Evolutionary conservation across 2,329 filamentous ascomycete species (phyloP), one percentile per base, ranked within the genome.

Genomic region (Aurifilum marmelostoma): DNA sequence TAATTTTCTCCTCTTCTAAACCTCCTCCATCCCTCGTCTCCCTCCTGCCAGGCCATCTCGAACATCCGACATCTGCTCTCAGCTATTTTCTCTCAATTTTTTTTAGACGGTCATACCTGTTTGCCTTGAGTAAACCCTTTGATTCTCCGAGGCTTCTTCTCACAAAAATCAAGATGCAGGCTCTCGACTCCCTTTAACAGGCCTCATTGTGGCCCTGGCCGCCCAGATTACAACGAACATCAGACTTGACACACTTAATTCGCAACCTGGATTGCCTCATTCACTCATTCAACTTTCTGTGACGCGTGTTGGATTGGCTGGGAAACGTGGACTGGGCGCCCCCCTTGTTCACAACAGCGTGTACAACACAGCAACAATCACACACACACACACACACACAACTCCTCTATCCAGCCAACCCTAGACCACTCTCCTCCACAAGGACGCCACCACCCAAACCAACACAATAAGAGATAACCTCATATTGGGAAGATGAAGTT

Each of bases 401-500:
- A 47, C 18, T 8, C 4, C 34, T 34, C 34, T 34, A 8, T 47
- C 43, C 1, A 27, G 16, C 12, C 27, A 27, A n/a, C 29, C 52
- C 24, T 54, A 27, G 24, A 29, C 24, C 14, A 56, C 52, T 14
- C 27, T 7, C 24, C 12, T 29, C 24, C 3, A 16, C 37, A n/a
- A n/a, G n/a, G 24, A 14, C 39, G 3, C 59, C 60, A 52, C 41
- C 32, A 61, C 54, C 4, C 34, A 50, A 29, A 32, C 37, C 27
- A 27, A 24, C 16, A 60, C 2, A 18, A 47, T n/a, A 47, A 60
- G 11, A 64, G 32, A 56, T 29, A 14, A 6, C 4, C 29, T 39
- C 9, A n/a, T 1, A 43, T 37, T 34, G 37, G 60, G 50, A 56
- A n/a, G 56, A 79, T 80, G 79, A 80, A 80, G 73, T 80, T 80